Base-by-base conservation (phyloP, 2,329 filamentous ascomycete genomes). In the Verticillium dahliae region DNA sequence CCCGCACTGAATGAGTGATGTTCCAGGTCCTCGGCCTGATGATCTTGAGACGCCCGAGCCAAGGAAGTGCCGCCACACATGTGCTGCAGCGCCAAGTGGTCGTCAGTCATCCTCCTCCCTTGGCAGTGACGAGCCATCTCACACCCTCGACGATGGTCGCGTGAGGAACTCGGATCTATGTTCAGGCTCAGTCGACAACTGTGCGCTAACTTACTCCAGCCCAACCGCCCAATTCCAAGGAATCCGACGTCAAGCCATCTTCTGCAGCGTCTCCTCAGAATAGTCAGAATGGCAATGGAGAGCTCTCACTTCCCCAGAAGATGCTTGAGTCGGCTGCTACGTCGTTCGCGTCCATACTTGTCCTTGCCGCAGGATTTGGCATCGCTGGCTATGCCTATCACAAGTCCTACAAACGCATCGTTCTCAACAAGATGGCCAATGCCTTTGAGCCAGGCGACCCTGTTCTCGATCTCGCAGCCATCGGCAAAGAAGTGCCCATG, bases 381-480 rank as follows among this genome's bases (percentile, higher is more conserved):
- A 68, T 83, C 31, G 90, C 90, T 6, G 91, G 89, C 31, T 94
- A 91, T 73, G 81, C 82, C 57, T 96, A 95, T 72, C 90, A 95
- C 73, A 86, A 84, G 69, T 86, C 84, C 72, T 98, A 99, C 84
- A 99, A 99, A 78, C 83, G 88, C 75, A 77, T 96, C 61, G 92
- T 98, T 34, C 79, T 98, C n/a, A 79, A 87, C 66, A 99, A 99
- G 77, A 98, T 99, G 81, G 86, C 90, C 67, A 89, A 90, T 68
- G 95, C 95, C 31, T 99, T 99, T 74, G 83, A 90, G 62, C 92
- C 93, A 1, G 95, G 95, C 11, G 95, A 99, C 72, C 93, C 92
- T 1, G 92, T 94, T 33, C 85, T 94, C 18, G 93, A 90, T 62
- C 79, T 97, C 56, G 92, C 92, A 2, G 89, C 90, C 33, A 79